Base-by-base conservation (phyloP, 345 rosid species). In the Populus alba region DNA sequence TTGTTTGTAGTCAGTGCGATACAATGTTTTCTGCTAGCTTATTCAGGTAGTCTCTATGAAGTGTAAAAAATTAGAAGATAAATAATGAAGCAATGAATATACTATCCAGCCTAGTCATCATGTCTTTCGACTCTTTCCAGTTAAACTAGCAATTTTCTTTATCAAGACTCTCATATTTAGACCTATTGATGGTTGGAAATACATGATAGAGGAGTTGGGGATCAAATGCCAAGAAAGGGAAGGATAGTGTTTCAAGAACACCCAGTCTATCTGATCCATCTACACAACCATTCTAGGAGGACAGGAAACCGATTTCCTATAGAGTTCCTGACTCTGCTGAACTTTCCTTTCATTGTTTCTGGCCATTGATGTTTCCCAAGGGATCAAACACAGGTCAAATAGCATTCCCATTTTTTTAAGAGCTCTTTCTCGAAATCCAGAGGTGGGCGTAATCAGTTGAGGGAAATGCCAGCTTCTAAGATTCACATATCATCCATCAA, bases 101-200 rank as follows among this genome's bases (percentile, higher is more conserved):
- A 18, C 65, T 25, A 25, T 25, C 27, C 27, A 25, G 27, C 27
- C 27, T 25, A 25, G 27, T 25, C 27, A 25, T 25, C 4, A 35
- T 76, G 31, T 29, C 31, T 29, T 29, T 29, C 31, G 31, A 29
- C 47, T 33, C 18, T 33, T 66, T 45, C 78, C 41, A 20, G 15
- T 45, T 11, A 20, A 55, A 33, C 20, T 22, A 3, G 3, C 2
- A n/a, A n/a, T 78, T 76, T 35, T 62, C 41, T 77, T 96, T 84
- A 89, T 96, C 77, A 96, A 96, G 85, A 92, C 90, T 43, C 98
- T 90, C 80, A 92, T 96, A 88, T 94, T 96, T 81, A 89, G 99
- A 86, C 98, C 99, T 4, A 85, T 92, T 8, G 98, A 96, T 80
- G 98, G 98, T 68, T 94, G 99, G 98, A 94, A 90, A 83, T 91